Conservation (phyloP, 768 basidiomycete species). For the Termitomyces sp. region DNA sequence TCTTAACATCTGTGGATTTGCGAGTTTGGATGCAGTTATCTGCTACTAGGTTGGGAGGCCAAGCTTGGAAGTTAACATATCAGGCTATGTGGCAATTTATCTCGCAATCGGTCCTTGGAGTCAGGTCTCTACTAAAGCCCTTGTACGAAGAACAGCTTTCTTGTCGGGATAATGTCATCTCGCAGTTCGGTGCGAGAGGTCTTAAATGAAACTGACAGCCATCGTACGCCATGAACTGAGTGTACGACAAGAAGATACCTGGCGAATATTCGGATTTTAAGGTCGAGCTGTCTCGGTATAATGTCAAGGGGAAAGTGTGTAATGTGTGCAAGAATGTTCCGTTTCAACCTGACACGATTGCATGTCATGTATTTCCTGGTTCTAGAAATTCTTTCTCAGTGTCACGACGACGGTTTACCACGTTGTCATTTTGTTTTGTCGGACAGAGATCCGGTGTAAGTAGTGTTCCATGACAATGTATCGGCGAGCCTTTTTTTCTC, state of each 20-base stretch:
- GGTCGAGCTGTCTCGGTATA: not conserved
- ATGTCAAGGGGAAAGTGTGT: not conserved
- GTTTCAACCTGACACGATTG: too few species aligned
- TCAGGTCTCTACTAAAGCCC: not conserved
- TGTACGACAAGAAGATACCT: not conserved
- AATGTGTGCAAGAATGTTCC: too few species aligned
- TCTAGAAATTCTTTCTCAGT: too few species aligned
- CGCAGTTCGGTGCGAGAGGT: not conserved
- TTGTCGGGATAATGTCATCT: not conserved
- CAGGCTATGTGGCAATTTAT: not conserved
- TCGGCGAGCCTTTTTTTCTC: too few species aligned
- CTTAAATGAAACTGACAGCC: not conserved
- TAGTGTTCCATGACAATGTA: too few species aligned
- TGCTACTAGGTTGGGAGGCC: not conserved
- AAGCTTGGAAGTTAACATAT: not conserved
- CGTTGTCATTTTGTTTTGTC: too few species aligned
- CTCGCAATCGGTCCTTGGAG: not conserved
- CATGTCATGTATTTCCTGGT: too few species aligned
- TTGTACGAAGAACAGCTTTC: not conserved
- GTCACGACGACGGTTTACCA: too few species aligned
- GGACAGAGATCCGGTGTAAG: too few species aligned
- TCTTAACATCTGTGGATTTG: not conserved
- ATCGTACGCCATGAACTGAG: not conserved
- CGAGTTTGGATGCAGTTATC: not conserved
- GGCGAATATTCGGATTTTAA: too few species aligned